A percentile compares a stretch with the other conserved stretches of the same genome.
Conservation (phyloP, 2,329 filamentous ascomycete genomes). For the Leptosphaerulina australis region DNA sequence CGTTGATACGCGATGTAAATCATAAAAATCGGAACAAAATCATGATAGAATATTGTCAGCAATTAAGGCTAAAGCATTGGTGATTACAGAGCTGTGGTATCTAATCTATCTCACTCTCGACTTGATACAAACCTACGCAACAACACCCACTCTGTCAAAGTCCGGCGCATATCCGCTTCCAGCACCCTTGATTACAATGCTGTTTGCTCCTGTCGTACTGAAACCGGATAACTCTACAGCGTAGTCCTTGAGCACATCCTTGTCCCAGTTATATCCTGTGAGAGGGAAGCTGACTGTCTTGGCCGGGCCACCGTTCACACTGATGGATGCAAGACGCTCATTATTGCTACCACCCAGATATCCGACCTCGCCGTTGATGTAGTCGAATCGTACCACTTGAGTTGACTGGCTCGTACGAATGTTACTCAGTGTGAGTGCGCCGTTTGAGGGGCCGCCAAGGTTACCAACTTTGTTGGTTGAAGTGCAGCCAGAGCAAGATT, state of each 20-base stretch:
- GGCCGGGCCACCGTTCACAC: constrained; percentile 27
- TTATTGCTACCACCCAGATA: constrained; percentile 27
- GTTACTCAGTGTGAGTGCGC: constrained; percentile 24
- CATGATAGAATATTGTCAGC: no score
- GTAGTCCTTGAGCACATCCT: constrained; percentile 22
- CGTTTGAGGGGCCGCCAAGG: constrained; percentile 23
- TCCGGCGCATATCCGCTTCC: constrained; percentile 21
- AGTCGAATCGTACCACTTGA: constrained; percentile 26
- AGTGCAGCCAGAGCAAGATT: constrained; percentile 25
- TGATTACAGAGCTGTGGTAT: no score
- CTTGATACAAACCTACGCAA: constrained; percentile 14
- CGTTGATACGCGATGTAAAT: no score
- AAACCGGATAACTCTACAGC: constrained; percentile 26
- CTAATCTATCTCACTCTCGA: no score
- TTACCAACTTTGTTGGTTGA: constrained; percentile 28
- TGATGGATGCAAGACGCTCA: constrained; percentile 25
- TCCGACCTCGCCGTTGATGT: constrained; percentile 27
- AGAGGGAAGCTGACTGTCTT: constrained; percentile 29
- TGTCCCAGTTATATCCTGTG: constrained; percentile 27
- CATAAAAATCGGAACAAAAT: no score
- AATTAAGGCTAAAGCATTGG: no score
- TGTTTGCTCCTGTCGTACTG: constrained; percentile 24
- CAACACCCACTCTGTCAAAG: constrained; percentile 25
- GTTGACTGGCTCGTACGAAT: constrained; percentile 25
- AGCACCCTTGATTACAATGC: constrained; percentile 22